Base-by-base conservation (phyloP, 2,329 filamentous ascomycete genomes). In the Epichloe scottii region DNA sequence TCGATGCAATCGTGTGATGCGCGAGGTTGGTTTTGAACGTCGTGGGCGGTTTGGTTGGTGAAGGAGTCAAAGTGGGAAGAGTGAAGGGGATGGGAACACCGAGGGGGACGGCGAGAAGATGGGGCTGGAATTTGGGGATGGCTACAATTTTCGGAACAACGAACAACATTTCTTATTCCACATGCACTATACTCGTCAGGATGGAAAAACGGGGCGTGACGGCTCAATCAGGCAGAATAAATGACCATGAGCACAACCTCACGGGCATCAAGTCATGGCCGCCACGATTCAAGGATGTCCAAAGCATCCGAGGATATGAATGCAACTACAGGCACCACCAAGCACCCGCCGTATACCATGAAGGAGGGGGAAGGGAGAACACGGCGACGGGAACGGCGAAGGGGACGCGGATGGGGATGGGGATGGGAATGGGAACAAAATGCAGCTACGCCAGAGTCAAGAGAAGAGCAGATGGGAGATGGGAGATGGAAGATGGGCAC, bases 1-100 rank as follows among this genome's bases (percentile, higher is more conserved):
- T 68, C 63, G 71, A 75, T 75, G 71, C 57, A 61, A 57, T 59
- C 35, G 44, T 57, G 51, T 51, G 48, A 54, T 44, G 53, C 46
- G 54, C 61, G 58, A 64, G 51, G 53, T 54, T 55, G 50, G 48
- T 51, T 57, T 60, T 61, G 54, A 61, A 64, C 59, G 59, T 59
- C 60, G 60, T 61, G 60, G 63, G 60, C 60, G 62, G 62, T 65
- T 67, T 66, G 62, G 63, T 56, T 62, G 60, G 57, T 57, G 57
- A 62, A 57, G 59, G 57, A 54, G 60, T 57, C 54, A 59, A 54
- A 59, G 57, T 57, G 58, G 52, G 53, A 55, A 51, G 57, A 53
- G 49, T 55, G 56, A 55, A 52, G 56, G 53, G 53, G 55, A 56
- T 51, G 51, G 52, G 54, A 55, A 55, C 54, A 53, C 51, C 53